Base-by-base conservation (phyloP, 2,329 filamentous ascomycete species). In the Ophiostoma novo-ulmi region DNA sequence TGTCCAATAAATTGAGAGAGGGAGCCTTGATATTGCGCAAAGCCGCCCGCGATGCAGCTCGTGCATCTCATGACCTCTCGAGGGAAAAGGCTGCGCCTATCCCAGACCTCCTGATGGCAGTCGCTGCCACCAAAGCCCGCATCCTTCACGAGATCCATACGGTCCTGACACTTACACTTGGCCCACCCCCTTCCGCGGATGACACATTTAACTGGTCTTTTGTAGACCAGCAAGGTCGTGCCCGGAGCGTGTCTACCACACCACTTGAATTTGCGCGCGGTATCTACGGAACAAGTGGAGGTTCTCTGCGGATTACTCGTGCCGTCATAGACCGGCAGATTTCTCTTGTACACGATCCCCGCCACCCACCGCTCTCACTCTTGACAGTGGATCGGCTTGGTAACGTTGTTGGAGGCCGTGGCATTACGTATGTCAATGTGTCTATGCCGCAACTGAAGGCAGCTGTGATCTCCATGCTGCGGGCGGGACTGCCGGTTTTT, bases 1-100 rank as follows among this genome's bases (percentile, higher is more conserved):
- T 97, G 73, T 93, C 92, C 13, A 93, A 89, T 22, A 96, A 96
- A 81, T 85, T 97, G 44, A 89, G 93, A n/a, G 92, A 97, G 79
- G 89, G 92, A 75, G 92, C 90, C 1, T 80, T 97, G n/a, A 81
- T 83, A 36, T 84, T 97, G 13, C 87, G 92, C n/a, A 79, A 80
- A 1, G 78, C 93, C 63, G 17, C 44, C 22, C 8, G 36, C 6
- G 13, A 38, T 22, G n/a, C 55, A 35, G 20, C 35, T 7, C 35
- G 31, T 10, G 58, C 41, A 1, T 11, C 38, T 14, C 81, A 84
- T 48, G 76, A 74, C 14, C 17, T 22, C 77, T 6, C 36, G 1
- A n/a, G n/a, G 4, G 63, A 65, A 65, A 65, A 65, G 36, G 26
- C n/a, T 35, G 13, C 26, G 4, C n/a, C 63, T 13, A 3, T 11